phyloP scores from a whole-genome alignment of 345 rosid genomes.

The Chamaenerion angustifolium region DNA sequence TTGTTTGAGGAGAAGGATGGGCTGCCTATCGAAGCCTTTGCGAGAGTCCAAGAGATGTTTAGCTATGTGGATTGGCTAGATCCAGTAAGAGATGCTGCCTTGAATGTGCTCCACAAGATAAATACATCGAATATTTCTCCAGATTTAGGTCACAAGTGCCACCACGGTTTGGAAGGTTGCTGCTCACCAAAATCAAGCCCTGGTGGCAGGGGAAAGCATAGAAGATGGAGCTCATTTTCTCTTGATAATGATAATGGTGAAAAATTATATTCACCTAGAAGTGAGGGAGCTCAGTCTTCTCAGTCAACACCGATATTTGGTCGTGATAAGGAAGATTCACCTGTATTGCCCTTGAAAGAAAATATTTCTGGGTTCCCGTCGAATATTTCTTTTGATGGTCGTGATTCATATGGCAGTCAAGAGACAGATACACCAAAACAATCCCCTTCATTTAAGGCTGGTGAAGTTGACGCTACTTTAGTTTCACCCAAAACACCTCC shows the following conservation, averaged over 20 bases:
- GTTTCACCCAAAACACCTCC: constrained; percentile 21
- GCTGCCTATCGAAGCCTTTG: constrained; percentile 81
- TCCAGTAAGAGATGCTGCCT: constrained; percentile 54
- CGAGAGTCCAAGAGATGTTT: constrained; percentile 85
- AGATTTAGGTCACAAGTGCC: constrained; percentile 23
- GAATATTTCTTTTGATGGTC: constrained; percentile 19
- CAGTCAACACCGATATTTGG: neutral
- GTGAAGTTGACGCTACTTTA: constrained; percentile 13
- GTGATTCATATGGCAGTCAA: constrained; percentile 12
- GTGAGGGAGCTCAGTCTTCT: neutral
- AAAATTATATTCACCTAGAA: constrained; percentile 1
- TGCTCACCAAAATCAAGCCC: constrained; percentile 31
- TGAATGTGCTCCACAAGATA: constrained; percentile 62
- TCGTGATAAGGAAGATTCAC: constrained; percentile 15
- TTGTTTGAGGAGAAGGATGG: constrained; percentile 73
- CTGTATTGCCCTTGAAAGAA: constrained; percentile 16
- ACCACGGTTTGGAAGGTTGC: constrained; percentile 15
- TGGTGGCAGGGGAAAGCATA: constrained; percentile 27
- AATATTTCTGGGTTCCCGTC: constrained; percentile 20
- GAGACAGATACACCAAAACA: constrained; percentile 6
- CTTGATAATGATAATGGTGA: constrained; percentile 13
- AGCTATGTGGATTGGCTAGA: constrained; percentile 71
- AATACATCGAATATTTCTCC: constrained; percentile 41
- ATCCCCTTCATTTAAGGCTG: constrained; percentile 10
- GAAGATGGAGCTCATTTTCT: constrained; percentile 16